Evolutionary conservation across 306 rosid species (phyloP).

Genomic region (Begonia peltatifolia): DNA sequence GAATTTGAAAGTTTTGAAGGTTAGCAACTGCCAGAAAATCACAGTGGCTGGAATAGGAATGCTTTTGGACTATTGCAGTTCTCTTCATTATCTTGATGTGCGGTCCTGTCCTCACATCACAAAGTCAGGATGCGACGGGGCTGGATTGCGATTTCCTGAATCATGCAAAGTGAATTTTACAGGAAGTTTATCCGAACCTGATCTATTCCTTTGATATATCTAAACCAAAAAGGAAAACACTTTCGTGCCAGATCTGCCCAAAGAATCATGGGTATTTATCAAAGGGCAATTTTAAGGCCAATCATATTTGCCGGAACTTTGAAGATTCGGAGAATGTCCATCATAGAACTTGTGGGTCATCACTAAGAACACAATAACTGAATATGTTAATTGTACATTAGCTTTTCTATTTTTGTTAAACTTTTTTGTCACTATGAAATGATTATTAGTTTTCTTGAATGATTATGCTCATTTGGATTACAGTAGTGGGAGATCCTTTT

Average conservation of each 20-base stretch:
- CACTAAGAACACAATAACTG: too few relatives aligned
- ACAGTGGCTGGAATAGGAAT: conserved; percentile 56
- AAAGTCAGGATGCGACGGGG: conserved; percentile 58
- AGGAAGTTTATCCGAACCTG: conserved; percentile 54
- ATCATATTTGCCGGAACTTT: too few relatives aligned
- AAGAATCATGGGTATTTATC: too few relatives aligned
- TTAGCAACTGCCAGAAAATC: conserved; percentile 72
- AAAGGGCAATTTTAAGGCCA: too few relatives aligned
- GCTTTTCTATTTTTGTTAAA: too few relatives aligned
- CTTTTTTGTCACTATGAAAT: too few relatives aligned
- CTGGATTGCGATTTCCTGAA: conserved; percentile 59
- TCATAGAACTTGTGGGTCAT: too few relatives aligned
- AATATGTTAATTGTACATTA: too few relatives aligned
- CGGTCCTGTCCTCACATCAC: conserved; percentile 78
- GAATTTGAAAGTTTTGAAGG: conserved; percentile 64
- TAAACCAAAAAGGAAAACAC: not conserved
- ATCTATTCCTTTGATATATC: conserved; percentile 20
- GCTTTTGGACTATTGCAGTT: conserved; percentile 46
- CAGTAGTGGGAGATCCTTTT: too few relatives aligned
- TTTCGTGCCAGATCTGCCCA: not conserved
- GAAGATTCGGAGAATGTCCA: too few relatives aligned
- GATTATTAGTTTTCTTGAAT: too few relatives aligned
- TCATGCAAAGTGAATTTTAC: conserved; percentile 60
- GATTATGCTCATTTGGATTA: too few relatives aligned
- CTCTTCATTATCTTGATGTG: conserved; percentile 69